These are phyloP conservation scores for Vararia minispora DNA, from an alignment of 768 basidiomycete genomes.

Conservation along the genomic window DNA sequence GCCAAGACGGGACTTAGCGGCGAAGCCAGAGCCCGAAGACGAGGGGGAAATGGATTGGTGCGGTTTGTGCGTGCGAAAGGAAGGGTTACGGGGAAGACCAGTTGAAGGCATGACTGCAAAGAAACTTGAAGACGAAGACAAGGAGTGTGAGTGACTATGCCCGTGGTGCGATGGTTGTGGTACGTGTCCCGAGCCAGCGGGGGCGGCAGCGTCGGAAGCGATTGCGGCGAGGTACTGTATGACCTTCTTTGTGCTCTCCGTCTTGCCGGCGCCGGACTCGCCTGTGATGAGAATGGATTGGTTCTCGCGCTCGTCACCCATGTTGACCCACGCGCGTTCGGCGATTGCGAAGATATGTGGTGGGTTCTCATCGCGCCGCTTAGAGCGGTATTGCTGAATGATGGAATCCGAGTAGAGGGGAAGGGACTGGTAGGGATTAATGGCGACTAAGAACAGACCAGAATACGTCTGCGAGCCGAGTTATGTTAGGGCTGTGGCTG, in stretches of 20 bases:
- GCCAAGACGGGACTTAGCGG: conserved; percentile 67
- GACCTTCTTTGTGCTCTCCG: conserved; percentile 98
- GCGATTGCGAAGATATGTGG: conserved; percentile 98
- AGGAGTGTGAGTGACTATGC: conserved; percentile 56
- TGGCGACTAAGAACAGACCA: conserved; percentile 94
- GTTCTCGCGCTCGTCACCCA: conserved; percentile 94
- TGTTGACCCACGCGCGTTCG: conserved; percentile 95
- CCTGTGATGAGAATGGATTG: conserved; percentile 99
- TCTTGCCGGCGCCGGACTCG: conserved; percentile 98
- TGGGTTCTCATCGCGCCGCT: conserved; percentile 82
- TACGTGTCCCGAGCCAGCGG: no score
- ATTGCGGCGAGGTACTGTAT: conserved; percentile 99
- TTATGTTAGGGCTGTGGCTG: no score
- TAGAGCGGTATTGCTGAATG: conserved; percentile 82
- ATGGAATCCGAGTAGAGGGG: conserved; percentile 87
- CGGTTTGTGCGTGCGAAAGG: conserved; percentile 34
- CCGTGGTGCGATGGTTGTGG: conserved; percentile 44
- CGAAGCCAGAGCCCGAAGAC: conserved; percentile 30
- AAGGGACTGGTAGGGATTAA: conserved; percentile 91
- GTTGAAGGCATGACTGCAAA: conserved; percentile 44
- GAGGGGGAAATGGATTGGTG: conserved; percentile 39
- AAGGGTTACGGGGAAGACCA: conserved; percentile 60
- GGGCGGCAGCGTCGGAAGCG: conserved; percentile 66
- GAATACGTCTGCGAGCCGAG: conserved; percentile 88
- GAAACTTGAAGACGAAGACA: conserved; percentile 38